phyloP scores from a whole-genome alignment of 1,139 yeast species.

The Suhomyces bolitotheri region DNA sequence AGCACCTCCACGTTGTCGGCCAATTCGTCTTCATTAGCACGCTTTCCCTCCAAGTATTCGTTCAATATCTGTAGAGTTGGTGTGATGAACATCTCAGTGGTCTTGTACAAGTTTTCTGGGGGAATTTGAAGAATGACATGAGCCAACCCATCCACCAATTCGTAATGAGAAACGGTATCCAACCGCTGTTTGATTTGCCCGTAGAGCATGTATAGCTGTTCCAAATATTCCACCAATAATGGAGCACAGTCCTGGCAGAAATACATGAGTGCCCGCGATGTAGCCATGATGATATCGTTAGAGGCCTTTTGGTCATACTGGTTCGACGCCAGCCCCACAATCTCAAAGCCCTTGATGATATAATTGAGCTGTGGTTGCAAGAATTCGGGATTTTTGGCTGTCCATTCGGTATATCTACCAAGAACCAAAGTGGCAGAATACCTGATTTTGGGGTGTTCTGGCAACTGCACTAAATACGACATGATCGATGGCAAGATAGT shows the following conservation, averaged over 20 bases:
- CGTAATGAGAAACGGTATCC: slow-evolving; percentile 71
- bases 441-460: slow-evolving; percentile 83
- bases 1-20: slow-evolving; percentile 79
- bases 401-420: slow-evolving; percentile 96
- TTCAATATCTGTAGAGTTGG: slow-evolving; percentile 61
- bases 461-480: slow-evolving; percentile 67
- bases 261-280: slow-evolving; percentile 91
- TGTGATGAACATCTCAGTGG: slow-evolving; percentile 56
- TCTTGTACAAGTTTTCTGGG: slow-evolving; percentile 34
- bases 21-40: slow-evolving; percentile 16
- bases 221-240: slow-evolving; percentile 66
- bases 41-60: slow-evolving; percentile 17
- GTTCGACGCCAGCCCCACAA: slow-evolving; percentile 22
- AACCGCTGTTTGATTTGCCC: slow-evolving; percentile 57
- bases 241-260: slow-evolving; percentile 89
- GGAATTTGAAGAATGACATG: slow-evolving; percentile 68
- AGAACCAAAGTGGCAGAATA: slow-evolving; percentile 91
- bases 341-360: slow-evolving; percentile 74
- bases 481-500: slow-evolving; percentile 75
- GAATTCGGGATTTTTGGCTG: slow-evolving; percentile 78
- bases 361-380: slow-evolving; percentile 82
- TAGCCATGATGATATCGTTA: slow-evolving; percentile 72
- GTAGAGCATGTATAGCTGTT: slow-evolving; percentile 76
- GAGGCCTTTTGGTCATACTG: slow-evolving; percentile 15
- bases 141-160: slow-evolving; percentile 87